phyloP scores from a whole-genome alignment of 768 basidiomycete species.

The Kwoniella mangroviensis region DNA sequence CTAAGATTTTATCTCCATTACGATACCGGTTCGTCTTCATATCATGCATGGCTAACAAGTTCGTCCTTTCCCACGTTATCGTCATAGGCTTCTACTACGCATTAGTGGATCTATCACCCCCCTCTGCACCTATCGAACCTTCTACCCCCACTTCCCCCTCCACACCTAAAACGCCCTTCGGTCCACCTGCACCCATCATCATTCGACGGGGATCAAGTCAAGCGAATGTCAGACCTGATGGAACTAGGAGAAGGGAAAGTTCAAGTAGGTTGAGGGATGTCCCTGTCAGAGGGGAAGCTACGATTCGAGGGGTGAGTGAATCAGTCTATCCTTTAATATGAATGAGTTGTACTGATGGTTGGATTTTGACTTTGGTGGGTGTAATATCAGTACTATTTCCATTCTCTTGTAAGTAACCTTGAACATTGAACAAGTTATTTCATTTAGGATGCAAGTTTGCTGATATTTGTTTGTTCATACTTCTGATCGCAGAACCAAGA shows the following conservation, averaged over 20 bases:
- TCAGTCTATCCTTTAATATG: slow-evolving; percentile 14
- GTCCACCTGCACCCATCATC: slow-evolving; percentile 34
- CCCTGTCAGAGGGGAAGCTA: slow-evolving; percentile 55
- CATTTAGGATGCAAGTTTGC: no score
- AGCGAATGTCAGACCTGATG: slow-evolving; percentile 18
- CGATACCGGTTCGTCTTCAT: no score
- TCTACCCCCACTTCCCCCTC: slow-evolving; percentile 57
- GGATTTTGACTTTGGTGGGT: slow-evolving; percentile 16
- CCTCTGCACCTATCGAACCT: slow-evolving; percentile 58
- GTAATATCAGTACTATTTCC: slow-evolving; percentile 74
- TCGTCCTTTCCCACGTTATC: background rate
- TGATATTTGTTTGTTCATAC: slow-evolving; percentile 13
- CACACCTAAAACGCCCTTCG: slow-evolving; percentile 54
- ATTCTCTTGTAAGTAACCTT: slow-evolving; percentile 60
- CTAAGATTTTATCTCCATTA: background rate
- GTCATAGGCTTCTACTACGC: slow-evolving; percentile 86
- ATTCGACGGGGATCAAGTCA: slow-evolving; percentile 18
- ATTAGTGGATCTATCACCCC: slow-evolving; percentile 87
- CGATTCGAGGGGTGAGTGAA: slow-evolving; percentile 43
- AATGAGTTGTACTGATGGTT: background rate
- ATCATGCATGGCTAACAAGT: no score
- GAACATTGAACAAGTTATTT: background rate
- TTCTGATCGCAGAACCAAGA: slow-evolving; percentile 36
- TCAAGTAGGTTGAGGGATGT: slow-evolving; percentile 35
- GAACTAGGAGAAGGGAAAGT: slow-evolving; percentile 32